Evolutionary conservation across 225 moss, liverwort and hornwort genomes (phyloP).

Genomic region (Physcomitrium patens): DNA sequence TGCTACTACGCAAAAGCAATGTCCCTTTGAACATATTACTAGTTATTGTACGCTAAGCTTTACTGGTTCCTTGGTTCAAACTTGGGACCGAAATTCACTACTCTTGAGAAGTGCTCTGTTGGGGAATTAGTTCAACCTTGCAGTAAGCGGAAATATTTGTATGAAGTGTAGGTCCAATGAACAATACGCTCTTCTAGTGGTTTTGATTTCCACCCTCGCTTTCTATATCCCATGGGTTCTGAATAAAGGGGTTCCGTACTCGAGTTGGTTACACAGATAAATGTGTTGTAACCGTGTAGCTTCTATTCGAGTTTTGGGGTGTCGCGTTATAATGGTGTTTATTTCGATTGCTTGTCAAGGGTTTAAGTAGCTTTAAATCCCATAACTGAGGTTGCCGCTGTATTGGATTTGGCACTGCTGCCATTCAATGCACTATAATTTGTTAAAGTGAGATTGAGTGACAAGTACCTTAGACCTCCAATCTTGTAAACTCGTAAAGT

Average conservation of each 20-base stretch:
- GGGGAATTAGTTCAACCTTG: not conserved
- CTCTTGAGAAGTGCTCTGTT: not conserved
- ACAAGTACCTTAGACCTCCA: not conserved
- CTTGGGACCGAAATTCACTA: not conserved
- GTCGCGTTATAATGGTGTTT: too few relatives aligned
- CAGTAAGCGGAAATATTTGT: not conserved
- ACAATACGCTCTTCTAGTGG: not conserved
- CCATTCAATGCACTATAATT: conserved; percentile 2
- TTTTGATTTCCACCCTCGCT: not conserved
- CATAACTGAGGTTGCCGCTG: not conserved
- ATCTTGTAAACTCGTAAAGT: not conserved
- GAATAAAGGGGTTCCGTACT: not conserved
- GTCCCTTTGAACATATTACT: not conserved
- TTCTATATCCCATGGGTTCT: not conserved
- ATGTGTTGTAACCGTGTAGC: too few relatives aligned
- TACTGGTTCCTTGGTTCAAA: not conserved
- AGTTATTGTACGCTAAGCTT: not conserved
- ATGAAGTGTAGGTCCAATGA: not conserved
- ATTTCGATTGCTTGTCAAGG: too few relatives aligned
- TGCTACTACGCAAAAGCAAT: not conserved
- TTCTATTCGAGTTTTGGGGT: not conserved
- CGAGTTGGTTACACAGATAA: not conserved
- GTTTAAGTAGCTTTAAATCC: too few relatives aligned
- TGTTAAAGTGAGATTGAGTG: not conserved
- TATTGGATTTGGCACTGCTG: not conserved